Base-by-base conservation (phyloP, 169 alveolate species). In the Plasmodium ovale region DNA sequence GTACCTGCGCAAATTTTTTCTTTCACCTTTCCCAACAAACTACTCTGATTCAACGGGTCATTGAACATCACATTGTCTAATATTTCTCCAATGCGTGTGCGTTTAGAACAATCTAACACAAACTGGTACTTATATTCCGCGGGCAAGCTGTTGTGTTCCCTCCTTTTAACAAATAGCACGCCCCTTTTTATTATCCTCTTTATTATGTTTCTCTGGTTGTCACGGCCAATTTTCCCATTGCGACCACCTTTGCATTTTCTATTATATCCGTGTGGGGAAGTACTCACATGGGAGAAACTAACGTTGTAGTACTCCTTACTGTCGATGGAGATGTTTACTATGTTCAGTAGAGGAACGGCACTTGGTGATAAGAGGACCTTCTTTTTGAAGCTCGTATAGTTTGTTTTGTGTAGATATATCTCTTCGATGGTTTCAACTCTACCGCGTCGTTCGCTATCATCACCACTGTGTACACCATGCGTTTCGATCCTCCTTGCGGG, bases 111-210 rank as follows among this genome's bases (percentile, higher is more conserved):
- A n/a, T n/a, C n/a, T n/a, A n/a, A n/a, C n/a, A n/a, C n/a, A n/a
- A n/a, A n/a, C n/a, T n/a, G n/a, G n/a, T n/a, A n/a, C n/a, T 44
- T 47, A 47, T 47, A 47, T 14, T 47, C 56, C 0, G 16, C 56
- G 16, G 16, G 16, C 12, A 14, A n/a, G 12, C 16, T 47, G 16
- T 35, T 68, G 42, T 56, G 58, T 69, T 85, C 91, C 9, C 25
- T 59, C 49, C 49, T 85, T 35, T 85, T 85, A 56, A 85, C 91
- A 72, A 85, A 85, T 60, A 85, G 7, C 29, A 85, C 69, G 10
- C 91, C 91, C 49, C 73, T 69, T 14, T 58, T 85, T 29, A 85
- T 85, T 37, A 85, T 85, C 56, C 49, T 67, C 42, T 59, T 85
- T 49, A 85, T 62, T 42, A 54, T 39, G 56, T 69, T 59, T 31